Evolutionary conservation across 257 asterid genomes (phyloP), one percentile per base, ranked within the genome.

Genomic region (Nicotiana knightiana): DNA sequence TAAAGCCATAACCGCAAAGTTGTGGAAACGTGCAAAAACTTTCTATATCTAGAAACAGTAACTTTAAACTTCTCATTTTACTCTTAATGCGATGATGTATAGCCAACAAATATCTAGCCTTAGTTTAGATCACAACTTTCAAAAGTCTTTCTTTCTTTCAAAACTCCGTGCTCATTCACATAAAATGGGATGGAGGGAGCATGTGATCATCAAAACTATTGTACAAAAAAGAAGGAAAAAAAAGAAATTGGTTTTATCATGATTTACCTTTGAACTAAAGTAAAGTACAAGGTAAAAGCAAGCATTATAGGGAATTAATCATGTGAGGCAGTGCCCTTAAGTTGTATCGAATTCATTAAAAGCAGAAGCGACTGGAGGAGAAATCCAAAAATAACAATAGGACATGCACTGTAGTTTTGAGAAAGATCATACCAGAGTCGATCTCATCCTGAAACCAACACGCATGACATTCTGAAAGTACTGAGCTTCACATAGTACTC

Each of bases 391-490:
- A 71, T 71, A 71, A 71, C 13, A 24, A 21, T 46, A 43, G 61
- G 61, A 71, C 61, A 46, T 13, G 79, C 61, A 43, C 79, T 46
- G 24, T 46, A 71, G 37, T 46, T 46, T 46, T 6, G 3, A 71
- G 79, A 71, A 71, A 48, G 24, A 71, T 4, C 83, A 88, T 91
- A 93, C 98, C 98, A 93, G 89, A 76, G 98, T 93, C 79, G 97
- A 82, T 87, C 98, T 87, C 82, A 93, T 92, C 90, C 98, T 85
- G 90, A 90, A 91, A 78, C 98, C 98, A 79, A 93, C 96, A 84
- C 98, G 98, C 98, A 91, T 93, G 86, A 93, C 98, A 84, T 91
- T 93, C 91, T 93, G 98, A 88, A 89, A 93, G 87, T 93, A 93
- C 84, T 91, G 98, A 84, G 98, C 95, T 87, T 93, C 98, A 87